phyloP scores from a whole-genome alignment of 164 flowering plant genomes.

The Platanus orientalis region DNA sequence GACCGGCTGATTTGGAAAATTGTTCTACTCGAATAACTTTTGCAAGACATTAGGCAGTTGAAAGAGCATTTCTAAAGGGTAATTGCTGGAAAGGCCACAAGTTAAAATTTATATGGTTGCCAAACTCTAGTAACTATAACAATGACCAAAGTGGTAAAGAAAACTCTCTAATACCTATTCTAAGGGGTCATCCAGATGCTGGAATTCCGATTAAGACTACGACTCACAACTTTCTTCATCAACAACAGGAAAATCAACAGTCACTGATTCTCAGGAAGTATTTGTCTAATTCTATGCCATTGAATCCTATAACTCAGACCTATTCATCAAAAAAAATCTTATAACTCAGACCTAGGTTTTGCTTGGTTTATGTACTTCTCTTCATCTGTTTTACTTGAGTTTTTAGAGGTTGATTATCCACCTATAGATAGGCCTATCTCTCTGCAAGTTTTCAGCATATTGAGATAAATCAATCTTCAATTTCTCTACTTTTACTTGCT shows the following conservation, averaged over 20 bases:
- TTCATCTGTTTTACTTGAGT: too few species aligned
- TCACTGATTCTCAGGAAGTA: constrained; percentile 22
- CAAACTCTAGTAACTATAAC: constrained; percentile 26
- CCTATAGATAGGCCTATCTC: too few species aligned
- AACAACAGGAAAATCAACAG: constrained; percentile 19
- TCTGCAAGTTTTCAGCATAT: too few species aligned
- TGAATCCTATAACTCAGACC: too few species aligned
- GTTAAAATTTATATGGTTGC: constrained; percentile 67
- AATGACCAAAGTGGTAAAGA: constrained; percentile 27
- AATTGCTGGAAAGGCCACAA: constrained; percentile 73
- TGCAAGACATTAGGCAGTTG: constrained; percentile 65
- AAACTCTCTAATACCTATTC: constrained; percentile 22
- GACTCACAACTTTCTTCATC: constrained; percentile 14
- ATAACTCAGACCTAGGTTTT: too few species aligned
- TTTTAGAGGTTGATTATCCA: too few species aligned
- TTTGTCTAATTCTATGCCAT: too few species aligned
- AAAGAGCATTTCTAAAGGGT: constrained; percentile 71
- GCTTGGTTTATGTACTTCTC: too few species aligned
- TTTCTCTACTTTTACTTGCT: too few species aligned
- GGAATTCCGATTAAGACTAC: constrained; percentile 16
- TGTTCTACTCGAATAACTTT: constrained; percentile 53
- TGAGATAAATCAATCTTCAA: too few species aligned
- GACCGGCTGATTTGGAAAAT: constrained; percentile 23
- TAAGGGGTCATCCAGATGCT: constrained; percentile 22
- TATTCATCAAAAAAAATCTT: too few species aligned